Conservation (phyloP, 257 asterid species). For the Gardenia jasminoides region DNA sequence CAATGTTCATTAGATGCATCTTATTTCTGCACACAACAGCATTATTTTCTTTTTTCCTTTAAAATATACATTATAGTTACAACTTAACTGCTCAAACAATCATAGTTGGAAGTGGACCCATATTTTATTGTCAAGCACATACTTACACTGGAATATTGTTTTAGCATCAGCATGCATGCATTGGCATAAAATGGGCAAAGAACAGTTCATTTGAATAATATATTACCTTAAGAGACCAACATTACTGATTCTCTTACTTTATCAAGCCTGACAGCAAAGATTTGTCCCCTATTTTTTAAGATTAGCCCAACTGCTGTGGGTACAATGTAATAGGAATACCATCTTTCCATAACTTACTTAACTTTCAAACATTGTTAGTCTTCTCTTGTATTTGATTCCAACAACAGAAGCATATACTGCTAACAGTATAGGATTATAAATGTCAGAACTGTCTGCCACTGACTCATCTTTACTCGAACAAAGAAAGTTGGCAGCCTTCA, state of each 20-base stretch:
- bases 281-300: constrained; percentile 40
- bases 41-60: neutral
- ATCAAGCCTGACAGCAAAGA: constrained; percentile 45
- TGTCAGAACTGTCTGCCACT: constrained; percentile 68
- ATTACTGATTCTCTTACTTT: constrained; percentile 37
- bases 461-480: constrained; percentile 63
- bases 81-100: constrained; percentile 11
- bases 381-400: constrained; percentile 29
- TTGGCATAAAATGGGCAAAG: neutral
- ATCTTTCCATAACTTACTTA: constrained; percentile 29
- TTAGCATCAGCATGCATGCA: constrained; percentile 10
- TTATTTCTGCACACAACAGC: neutral
- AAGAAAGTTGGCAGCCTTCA: constrained; percentile 61
- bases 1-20: neutral
- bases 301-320: constrained; percentile 37
- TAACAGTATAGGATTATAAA: constrained; percentile 41
- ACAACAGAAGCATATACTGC: constrained; percentile 37
- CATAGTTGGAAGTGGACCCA: constrained; percentile 1
- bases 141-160: neutral
- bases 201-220: constrained; percentile 12
- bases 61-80: neutral
- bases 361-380: constrained; percentile 21
- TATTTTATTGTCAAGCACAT: neutral
- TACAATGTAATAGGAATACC: constrained; percentile 19
- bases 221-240: constrained; percentile 23